Conservation (phyloP, 2,329 filamentous ascomycete species). For the Xylaria sp. region DNA sequence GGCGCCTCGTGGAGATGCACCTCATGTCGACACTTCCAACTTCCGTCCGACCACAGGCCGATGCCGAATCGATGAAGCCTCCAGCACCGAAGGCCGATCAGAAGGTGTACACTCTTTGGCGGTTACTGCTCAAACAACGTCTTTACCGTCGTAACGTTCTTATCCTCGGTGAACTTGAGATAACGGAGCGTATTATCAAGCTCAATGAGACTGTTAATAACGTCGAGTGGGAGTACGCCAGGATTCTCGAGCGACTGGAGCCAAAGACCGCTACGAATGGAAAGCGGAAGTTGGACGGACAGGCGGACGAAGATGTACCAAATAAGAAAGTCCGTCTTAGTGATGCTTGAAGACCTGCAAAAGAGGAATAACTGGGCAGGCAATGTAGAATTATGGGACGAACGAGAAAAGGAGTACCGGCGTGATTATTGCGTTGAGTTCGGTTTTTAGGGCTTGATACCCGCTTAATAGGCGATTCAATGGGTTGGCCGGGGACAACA, state of each 20-base stretch:
- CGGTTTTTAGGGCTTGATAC: slow-evolving; percentile 30
- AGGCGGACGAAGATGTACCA: slow-evolving; percentile 38
- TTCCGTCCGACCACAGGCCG: slow-evolving; percentile 63
- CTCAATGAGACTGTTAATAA: slow-evolving; percentile 74
- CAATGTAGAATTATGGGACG: slow-evolving; percentile 6
- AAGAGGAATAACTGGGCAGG: not conserved
- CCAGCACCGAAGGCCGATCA: slow-evolving; percentile 62
- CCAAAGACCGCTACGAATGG: slow-evolving; percentile 46
- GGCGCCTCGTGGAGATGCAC: slow-evolving; percentile 79
- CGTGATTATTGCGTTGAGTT: slow-evolving; percentile 43
- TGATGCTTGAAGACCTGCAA: slow-evolving; percentile 33
- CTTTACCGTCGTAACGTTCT: slow-evolving; percentile 81
- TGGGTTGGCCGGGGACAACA: not conserved
- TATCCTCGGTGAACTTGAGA: slow-evolving; percentile 74
- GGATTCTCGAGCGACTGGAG: slow-evolving; percentile 61
- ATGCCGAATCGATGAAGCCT: slow-evolving; percentile 47
- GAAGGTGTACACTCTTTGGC: slow-evolving; percentile 75
- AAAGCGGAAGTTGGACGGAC: slow-evolving; percentile 60
- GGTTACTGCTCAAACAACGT: slow-evolving; percentile 78
- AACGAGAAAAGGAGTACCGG: slow-evolving; percentile 22
- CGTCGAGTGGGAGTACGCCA: slow-evolving; percentile 78
- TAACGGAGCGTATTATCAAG: slow-evolving; percentile 74
- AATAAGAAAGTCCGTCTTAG: slow-evolving; percentile 60
- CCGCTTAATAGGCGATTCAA: not conserved
- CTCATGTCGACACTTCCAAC: slow-evolving; percentile 69